phyloP scores from a whole-genome alignment of 2,329 filamentous ascomycete species.

The Aspergillus terreus region DNA sequence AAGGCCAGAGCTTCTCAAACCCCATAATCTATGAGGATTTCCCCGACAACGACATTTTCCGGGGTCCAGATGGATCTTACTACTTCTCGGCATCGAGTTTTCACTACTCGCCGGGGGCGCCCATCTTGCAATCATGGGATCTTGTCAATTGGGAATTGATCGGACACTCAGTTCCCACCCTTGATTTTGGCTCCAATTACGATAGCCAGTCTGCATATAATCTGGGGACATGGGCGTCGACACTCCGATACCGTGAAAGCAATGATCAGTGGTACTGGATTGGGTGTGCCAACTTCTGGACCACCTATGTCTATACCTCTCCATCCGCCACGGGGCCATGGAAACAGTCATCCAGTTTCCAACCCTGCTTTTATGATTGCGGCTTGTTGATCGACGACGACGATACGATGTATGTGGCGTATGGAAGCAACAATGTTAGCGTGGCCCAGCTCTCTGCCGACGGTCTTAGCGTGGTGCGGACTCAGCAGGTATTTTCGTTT shows the following conservation, averaged over 20 bases:
- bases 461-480: conserved; percentile 44
- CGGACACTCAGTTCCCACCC: conserved; percentile 44
- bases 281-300: conserved; percentile 49
- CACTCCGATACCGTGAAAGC: conserved; percentile 50
- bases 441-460: conserved; percentile 53
- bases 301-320: conserved; percentile 54
- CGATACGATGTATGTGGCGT: conserved; percentile 57
- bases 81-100: conserved; percentile 53
- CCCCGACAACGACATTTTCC: conserved; percentile 54
- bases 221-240: conserved; percentile 55
- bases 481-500: conserved; percentile 45
- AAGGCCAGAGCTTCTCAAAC: conserved; percentile 35
- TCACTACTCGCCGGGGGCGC: conserved; percentile 55
- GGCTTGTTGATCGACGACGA: conserved; percentile 54
- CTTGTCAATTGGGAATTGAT: conserved; percentile 51
- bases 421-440: conserved; percentile 48
- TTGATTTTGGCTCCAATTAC: conserved; percentile 49
- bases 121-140: conserved; percentile 54
- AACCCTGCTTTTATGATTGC: conserved; percentile 55
- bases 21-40: conserved; percentile 55
- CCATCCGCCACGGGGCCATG: conserved; percentile 42
- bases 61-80: conserved; percentile 50
- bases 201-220: conserved; percentile 44
- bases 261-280: conserved; percentile 55
- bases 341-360: conserved; percentile 36